A percentile compares a stretch with the other conserved stretches of the same genome.
Evolutionary conservation across 805 yeast species (phyloP).

Genomic region (Maudiozyma serrabonitensis): DNA sequence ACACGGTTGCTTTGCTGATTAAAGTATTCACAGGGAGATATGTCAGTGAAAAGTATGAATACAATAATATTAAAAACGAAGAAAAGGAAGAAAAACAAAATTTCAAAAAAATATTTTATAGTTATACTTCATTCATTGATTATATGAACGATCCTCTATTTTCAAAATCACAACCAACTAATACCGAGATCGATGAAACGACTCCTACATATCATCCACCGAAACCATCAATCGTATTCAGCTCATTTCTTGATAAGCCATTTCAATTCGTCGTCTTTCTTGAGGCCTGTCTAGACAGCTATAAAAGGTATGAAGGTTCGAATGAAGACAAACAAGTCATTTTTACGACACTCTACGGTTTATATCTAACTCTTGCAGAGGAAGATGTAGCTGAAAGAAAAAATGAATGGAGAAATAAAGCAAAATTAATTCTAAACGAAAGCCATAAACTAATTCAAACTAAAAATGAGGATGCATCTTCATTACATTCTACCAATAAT

Average conservation of each 20-base stretch:
- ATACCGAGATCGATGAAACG: constrained; percentile 21
- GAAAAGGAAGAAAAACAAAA: constrained; percentile 1
- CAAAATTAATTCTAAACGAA: constrained; percentile 40
- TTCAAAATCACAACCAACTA: neutral
- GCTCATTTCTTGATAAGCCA: constrained; percentile 78
- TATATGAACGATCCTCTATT: constrained; percentile 36
- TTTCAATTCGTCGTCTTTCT: constrained; percentile 83
- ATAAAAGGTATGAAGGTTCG: constrained; percentile 63
- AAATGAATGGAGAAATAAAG: constrained; percentile 56
- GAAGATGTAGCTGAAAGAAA: constrained; percentile 30
- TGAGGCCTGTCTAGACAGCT: constrained; percentile 80
- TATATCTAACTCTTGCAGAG: constrained; percentile 57
- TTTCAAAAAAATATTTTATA: constrained; percentile 33
- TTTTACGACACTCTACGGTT: constrained; percentile 69
- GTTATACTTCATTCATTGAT: constrained; percentile 48
- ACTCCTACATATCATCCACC: constrained; percentile 79
- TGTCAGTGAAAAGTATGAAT: constrained; percentile 32
- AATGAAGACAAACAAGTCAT: constrained; percentile 62
- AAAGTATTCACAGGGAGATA: constrained; percentile 85
- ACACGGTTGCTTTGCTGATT: constrained; percentile 72
- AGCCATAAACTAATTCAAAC: constrained; percentile 37
- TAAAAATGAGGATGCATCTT: constrained; percentile 36
- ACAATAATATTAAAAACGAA: neutral
- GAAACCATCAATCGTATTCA: constrained; percentile 74
- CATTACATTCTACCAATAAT: constrained; percentile 2